Percentiles rank a stretch among this genome's conserved stretches.
These are phyloP conservation scores for Gossypium thurberi DNA, from an alignment of 345 rosid species.

Conservation along the genomic window DNA sequence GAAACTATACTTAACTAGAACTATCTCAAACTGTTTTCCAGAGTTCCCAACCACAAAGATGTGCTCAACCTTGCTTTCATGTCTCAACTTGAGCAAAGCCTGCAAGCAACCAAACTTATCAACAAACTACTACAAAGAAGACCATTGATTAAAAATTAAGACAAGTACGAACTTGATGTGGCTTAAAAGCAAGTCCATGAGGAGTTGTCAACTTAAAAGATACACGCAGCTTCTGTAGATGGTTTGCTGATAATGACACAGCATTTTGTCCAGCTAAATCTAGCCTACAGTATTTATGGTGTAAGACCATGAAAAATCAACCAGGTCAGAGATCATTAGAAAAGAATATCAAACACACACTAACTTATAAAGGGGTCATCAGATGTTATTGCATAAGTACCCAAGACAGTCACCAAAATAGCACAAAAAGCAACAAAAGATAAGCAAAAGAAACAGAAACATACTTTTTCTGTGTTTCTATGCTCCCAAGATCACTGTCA, in stretches of 20 bases:
- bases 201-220: constrained; percentile 69
- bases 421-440: not conserved
- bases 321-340: not conserved
- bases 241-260: constrained; percentile 78
- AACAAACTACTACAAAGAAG: constrained; percentile 13
- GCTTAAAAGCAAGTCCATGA: constrained; percentile 59
- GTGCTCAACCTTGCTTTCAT: constrained; percentile 82
- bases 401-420: not conserved
- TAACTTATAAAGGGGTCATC: not conserved
- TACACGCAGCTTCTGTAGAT: constrained; percentile 87
- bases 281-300: constrained; percentile 36
- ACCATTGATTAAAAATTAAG: constrained; percentile 4
- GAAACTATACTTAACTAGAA: constrained; percentile 58
- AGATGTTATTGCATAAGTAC: not conserved
- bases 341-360: not conserved
- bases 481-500: constrained; percentile 75
- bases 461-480: constrained; percentile 73
- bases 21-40: constrained; percentile 66
- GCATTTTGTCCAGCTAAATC: constrained; percentile 57
- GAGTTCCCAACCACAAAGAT: constrained; percentile 66
- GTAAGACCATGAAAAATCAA: not conserved
- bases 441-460: constrained; percentile 3
- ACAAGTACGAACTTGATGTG: constrained; percentile 70
- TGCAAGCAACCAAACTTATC: constrained; percentile 37
- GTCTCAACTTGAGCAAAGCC: constrained; percentile 89